These are phyloP conservation scores for Termitomyces sp. DNA, from an alignment of 768 basidiomycete genomes.

Conservation along the genomic window DNA sequence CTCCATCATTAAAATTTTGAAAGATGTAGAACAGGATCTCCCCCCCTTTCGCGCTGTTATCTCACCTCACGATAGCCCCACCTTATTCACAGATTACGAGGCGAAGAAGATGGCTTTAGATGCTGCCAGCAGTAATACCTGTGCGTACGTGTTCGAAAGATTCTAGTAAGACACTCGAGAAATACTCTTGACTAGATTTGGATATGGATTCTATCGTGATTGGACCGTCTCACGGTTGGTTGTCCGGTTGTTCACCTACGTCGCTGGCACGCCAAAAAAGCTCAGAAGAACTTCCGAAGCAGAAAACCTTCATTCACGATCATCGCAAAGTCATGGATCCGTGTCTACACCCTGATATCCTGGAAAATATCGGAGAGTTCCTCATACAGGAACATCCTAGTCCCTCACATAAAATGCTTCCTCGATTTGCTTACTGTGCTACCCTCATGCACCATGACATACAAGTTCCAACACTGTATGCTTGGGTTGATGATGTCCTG, in stretches of 20 bases:
- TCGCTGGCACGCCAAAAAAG: slow-evolving; percentile 20
- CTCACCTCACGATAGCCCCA: slow-evolving; percentile 28
- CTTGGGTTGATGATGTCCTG: slow-evolving; percentile 28
- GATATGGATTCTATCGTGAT: slow-evolving; percentile 7
- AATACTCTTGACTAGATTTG: slow-evolving; percentile 8
- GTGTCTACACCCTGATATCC: slow-evolving; percentile 27
- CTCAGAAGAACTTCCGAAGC: slow-evolving; percentile 2
- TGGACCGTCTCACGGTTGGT: slow-evolving; percentile 13
- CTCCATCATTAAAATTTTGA: slow-evolving; percentile 20
- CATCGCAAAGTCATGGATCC: slow-evolving; percentile 33
- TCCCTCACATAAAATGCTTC: slow-evolving; percentile 27
- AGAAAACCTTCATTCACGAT: slow-evolving; percentile 32
- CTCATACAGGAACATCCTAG: slow-evolving; percentile 26
- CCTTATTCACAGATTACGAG: slow-evolving; percentile 18
- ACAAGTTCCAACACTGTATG: slow-evolving; percentile 30
- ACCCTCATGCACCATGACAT: slow-evolving; percentile 43
- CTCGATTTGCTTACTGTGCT: slow-evolving; percentile 36
- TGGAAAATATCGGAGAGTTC: slow-evolving; percentile 35
- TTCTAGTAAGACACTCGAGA: not conserved
- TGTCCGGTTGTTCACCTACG: slow-evolving; percentile 19
- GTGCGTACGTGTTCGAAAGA: slow-evolving; percentile 6
- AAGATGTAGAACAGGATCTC: slow-evolving; percentile 24
- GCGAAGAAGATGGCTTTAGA: slow-evolving; percentile 13
- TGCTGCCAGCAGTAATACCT: slow-evolving; percentile 7
- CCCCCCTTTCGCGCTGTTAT: slow-evolving; percentile 34